Base-by-base conservation (phyloP, 2,329 filamentous ascomycete species). In the Fusarium xyrophilum region DNA sequence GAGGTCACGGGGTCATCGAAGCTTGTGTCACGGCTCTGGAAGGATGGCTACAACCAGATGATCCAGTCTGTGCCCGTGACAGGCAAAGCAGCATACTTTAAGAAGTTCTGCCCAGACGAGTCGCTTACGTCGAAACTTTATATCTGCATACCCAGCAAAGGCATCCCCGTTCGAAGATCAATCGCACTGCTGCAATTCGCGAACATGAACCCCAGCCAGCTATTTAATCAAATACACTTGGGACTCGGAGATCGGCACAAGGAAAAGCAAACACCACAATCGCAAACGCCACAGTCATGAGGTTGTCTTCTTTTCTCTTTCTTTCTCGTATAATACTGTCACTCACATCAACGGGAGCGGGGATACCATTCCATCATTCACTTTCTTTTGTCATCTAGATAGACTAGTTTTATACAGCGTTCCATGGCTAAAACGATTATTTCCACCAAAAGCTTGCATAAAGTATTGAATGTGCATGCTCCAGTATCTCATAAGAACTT, bases 141-240 rank as follows among this genome's bases (percentile, higher is more conserved):
- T 25, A 63, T 63, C 6, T 62, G 57, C 21, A n/a, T 63, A 9
- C 60, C 60, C 3, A 51, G 50, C 23, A 48, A 40, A 19, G 40
- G 48, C 4, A 35, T 62, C 6, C 44, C 48, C 4, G 12, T 63
- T n/a, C 32, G 58, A 6, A 25, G 44, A 38, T 62, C 60, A 13
- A 25, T 62, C 17, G 60, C 60, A 4, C 32, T 63, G n/a, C n/a
- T 63, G 19, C 42, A 51, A 8, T 62, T 63, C n/a, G 60, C 60
- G 15, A 63, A 63, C 27, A 56, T 63, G 36, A 51, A 50, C 7
- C 28, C 39, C 12, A 15, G 43, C 12, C 57, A 44, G 6, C n/a
- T 63, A 21, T 32, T 62, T 3, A 25, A 32, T 4, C 42, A 51
- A 23, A 21, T 27, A n/a, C 25, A 33, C 12, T 6, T 21, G 7